Percentiles rank a stretch among this genome's conserved stretches.
Evolutionary conservation across 2,329 filamentous ascomycete species (phyloP).

Genomic region (Aspergillus awamori): DNA sequence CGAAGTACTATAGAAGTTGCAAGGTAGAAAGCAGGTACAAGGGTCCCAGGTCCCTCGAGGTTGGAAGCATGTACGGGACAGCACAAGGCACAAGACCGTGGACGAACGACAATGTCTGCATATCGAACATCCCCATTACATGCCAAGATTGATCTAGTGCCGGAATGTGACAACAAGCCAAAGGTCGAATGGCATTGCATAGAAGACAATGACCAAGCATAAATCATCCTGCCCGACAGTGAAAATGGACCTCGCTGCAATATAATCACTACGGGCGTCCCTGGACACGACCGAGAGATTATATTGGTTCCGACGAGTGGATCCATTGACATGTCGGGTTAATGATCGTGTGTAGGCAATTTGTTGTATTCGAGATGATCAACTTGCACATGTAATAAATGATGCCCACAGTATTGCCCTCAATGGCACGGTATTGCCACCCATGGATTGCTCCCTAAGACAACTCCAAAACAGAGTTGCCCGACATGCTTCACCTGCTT

Average conservation of each 20-base stretch:
- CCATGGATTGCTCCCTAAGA: constrained; percentile 51
- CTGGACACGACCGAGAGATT: constrained; percentile 21
- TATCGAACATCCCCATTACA: constrained; percentile 21
- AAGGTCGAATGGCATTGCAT: constrained; percentile 27
- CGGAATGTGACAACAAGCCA: constrained; percentile 45
- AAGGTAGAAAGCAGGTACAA: constrained; percentile 46
- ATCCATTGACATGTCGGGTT: constrained; percentile 32
- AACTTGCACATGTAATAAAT: constrained; percentile 20
- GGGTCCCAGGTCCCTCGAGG: constrained; percentile 41
- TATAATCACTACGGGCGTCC: constrained; percentile 29
- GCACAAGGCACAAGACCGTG: constrained; percentile 27
- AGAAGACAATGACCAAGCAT: constrained; percentile 30
- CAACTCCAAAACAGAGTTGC: constrained; percentile 47
- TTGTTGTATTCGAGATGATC: constrained; percentile 41
- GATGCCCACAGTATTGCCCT: constrained; percentile 9
- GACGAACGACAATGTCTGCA: constrained; percentile 18
- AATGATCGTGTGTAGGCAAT: constrained; percentile 52
- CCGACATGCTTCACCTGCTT: constrained; percentile 55
- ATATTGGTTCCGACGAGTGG: constrained; percentile 62
- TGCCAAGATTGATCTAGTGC: constrained; percentile 28
- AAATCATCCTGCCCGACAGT: constrained; percentile 38
- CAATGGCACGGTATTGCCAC: not conserved
- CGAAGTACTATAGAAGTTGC: constrained; percentile 21
- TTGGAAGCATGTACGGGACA: constrained; percentile 55
- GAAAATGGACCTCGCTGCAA: constrained; percentile 60